phyloP scores from a whole-genome alignment of 192 early-diverging fungal species.

The Coemansia sp. region DNA sequence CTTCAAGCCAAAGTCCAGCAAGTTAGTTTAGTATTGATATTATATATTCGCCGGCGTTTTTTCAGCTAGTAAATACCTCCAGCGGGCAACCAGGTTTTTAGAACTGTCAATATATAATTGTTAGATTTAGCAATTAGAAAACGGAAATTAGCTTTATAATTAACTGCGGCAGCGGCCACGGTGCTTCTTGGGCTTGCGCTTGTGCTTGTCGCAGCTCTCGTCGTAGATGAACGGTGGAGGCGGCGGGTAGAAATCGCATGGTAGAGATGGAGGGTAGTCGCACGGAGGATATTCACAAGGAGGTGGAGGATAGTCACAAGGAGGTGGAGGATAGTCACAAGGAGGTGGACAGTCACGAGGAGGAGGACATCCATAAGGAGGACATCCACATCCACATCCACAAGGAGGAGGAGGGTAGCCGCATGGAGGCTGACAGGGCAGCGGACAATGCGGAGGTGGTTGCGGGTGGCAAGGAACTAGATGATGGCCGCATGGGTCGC shows the following conservation, averaged over 20 bases:
- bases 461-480: slow-evolving; percentile 29
- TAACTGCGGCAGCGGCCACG: background rate
- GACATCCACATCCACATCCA: slow-evolving; percentile 9
- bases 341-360: background rate
- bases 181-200: background rate
- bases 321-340: slow-evolving; percentile 11
- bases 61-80: background rate
- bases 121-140: background rate
- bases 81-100: background rate
- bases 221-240: slow-evolving; percentile 29
- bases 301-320: slow-evolving; percentile 9
- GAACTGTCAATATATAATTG: background rate
- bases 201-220: slow-evolving; percentile 10
- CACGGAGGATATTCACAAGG: slow-evolving; percentile 13
- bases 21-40: background rate
- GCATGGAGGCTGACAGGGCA: slow-evolving; percentile 19
- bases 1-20: background rate
- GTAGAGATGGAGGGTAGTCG: slow-evolving; percentile 5
- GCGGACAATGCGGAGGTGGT: slow-evolving; percentile 31
- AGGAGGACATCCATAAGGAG: background rate
- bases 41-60: background rate
- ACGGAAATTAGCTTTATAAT: background rate
- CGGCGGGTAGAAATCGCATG: slow-evolving; percentile 18
- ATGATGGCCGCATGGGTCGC: slow-evolving; percentile 11
- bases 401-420: slow-evolving; percentile 2